These are phyloP conservation scores for Mortierella sp. DNA, from an alignment of 371 early-diverging fungal species.

Conservation along the genomic window DNA sequence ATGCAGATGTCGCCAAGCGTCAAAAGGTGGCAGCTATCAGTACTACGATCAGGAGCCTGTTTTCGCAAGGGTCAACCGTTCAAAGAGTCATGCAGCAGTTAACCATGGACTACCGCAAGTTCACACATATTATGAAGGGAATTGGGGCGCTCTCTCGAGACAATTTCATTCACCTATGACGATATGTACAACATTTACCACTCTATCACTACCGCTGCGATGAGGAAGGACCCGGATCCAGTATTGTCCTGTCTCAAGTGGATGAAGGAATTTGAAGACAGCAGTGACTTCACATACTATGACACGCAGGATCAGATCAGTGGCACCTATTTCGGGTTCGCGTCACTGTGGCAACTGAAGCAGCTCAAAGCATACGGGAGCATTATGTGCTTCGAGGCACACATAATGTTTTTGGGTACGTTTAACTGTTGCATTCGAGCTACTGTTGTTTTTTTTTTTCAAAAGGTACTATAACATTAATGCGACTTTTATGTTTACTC, in stretches of 20 bases:
- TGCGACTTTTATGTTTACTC: no score
- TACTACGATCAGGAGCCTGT: constrained; percentile 10
- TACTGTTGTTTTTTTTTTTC: not conserved
- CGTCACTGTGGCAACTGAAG: constrained; percentile 23
- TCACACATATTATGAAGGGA: constrained; percentile 14
- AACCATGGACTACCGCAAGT: constrained; percentile 33
- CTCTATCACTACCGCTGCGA: constrained; percentile 2
- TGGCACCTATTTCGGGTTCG: constrained; percentile 25
- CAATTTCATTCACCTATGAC: constrained; percentile 24
- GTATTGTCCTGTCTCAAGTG: constrained; percentile 16
- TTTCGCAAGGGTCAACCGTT: constrained; percentile 22
- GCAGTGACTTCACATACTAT: constrained; percentile 14
- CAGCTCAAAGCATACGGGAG: constrained; percentile 8
- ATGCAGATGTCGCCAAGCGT: constrained; percentile 13
- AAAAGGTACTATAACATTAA: not conserved
- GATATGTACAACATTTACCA: constrained; percentile 32
- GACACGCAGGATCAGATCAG: constrained; percentile 5
- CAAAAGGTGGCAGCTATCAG: constrained; percentile 24
- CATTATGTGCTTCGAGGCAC: constrained; percentile 27
- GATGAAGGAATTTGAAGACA: constrained; percentile 21
- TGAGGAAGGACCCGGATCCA: constrained; percentile 18
- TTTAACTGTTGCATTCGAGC: not conserved
- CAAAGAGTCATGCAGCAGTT: constrained; percentile 22
- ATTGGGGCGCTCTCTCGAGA: constrained; percentile 18
- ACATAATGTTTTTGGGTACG: constrained; percentile 23